phyloP scores from a whole-genome alignment of 2,329 filamentous ascomycete species.

The Cladosporium halotolerans region DNA sequence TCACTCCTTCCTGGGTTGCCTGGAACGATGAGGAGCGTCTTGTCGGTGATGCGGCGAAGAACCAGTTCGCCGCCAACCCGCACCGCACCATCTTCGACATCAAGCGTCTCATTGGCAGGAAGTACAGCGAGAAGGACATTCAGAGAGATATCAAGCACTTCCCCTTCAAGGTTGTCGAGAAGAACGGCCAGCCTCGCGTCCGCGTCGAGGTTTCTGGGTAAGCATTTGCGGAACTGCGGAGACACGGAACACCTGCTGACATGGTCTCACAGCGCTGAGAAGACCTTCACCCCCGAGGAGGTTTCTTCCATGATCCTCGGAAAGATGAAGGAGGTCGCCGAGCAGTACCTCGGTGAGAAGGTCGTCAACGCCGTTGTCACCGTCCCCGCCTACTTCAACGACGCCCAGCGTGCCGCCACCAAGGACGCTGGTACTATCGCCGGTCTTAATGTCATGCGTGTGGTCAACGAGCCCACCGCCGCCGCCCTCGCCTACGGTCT shows the following conservation, averaged over 20 bases:
- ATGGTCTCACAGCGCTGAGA: constrained; percentile 38
- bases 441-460: constrained; percentile 92
- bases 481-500: constrained; percentile 93
- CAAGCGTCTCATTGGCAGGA: constrained; percentile 49
- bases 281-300: constrained; percentile 74
- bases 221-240: constrained; percentile 8
- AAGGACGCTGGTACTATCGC: constrained; percentile 97
- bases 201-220: constrained; percentile 61
- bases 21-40: constrained; percentile 93
- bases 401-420: constrained; percentile 94
- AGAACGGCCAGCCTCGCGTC: constrained; percentile 83
- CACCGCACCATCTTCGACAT: constrained; percentile 42
- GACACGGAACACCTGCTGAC: constrained; percentile 12
- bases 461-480: constrained; percentile 96
- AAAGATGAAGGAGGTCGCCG: constrained; percentile 96
- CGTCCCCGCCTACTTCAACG: constrained; percentile 97
- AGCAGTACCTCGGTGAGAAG: constrained; percentile 82
- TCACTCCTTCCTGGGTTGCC: constrained; percentile 60
- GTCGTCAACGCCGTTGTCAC: constrained; percentile 96
- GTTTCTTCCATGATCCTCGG: constrained; percentile 73
- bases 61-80: constrained; percentile 61
- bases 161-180: constrained; percentile 88
- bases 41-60: constrained; percentile 95
- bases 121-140: constrained; percentile 62
- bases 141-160: constrained; percentile 97